phyloP scores from a whole-genome alignment of 805 yeast genomes.

The Teunomyces pallodes region DNA sequence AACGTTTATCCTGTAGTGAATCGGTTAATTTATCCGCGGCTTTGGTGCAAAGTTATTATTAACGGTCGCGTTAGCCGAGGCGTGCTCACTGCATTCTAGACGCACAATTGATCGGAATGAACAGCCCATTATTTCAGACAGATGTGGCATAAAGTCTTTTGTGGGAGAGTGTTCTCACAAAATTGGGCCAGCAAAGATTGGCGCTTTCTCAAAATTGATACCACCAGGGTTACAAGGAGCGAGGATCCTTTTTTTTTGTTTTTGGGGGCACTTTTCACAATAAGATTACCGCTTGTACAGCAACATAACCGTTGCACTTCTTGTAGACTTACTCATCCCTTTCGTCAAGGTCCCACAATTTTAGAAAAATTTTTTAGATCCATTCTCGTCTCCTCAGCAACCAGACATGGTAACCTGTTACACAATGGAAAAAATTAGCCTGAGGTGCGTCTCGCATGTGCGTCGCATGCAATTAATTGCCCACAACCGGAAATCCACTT shows the following conservation, averaged over 20 bases:
- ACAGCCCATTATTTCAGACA: neutral
- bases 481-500: neutral
- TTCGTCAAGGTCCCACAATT: neutral
- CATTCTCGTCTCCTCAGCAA: neutral
- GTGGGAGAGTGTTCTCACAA: neutral
- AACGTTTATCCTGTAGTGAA: neutral
- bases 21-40: neutral
- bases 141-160: no score
- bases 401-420: neutral
- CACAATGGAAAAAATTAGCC: neutral
- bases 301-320: no score
- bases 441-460: neutral
- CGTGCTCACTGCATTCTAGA: neutral
- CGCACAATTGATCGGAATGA: neutral
- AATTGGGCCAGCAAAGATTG: neutral
- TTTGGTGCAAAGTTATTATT: neutral
- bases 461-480: neutral
- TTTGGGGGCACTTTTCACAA: no score
- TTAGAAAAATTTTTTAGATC: neutral
- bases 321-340: neutral
- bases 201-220: no score
- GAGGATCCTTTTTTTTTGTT: no score
- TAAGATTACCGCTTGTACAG: no score
- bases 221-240: no score
- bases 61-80: neutral